Conservation (phyloP, 2,329 filamentous ascomycete genomes). For the Stemphylium vesicarium region DNA sequence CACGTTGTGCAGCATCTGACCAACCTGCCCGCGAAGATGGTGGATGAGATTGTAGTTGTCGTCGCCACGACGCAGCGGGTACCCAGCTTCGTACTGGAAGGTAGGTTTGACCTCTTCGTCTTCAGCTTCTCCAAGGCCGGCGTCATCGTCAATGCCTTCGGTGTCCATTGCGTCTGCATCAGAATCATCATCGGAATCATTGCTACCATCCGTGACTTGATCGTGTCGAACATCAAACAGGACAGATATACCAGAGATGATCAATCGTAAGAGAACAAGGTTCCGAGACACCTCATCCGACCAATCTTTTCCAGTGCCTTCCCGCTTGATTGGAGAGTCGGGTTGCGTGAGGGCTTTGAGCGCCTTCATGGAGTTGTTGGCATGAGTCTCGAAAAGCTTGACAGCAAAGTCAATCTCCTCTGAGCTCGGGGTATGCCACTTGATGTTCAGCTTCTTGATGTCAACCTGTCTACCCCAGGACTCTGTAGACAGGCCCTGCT, state of each 20-base stretch:
- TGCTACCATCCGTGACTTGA: conserved; percentile 39
- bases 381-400: conserved; percentile 85
- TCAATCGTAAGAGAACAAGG: conserved; percentile 83
- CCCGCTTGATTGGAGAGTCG: conserved; percentile 81
- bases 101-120: conserved; percentile 84
- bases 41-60: conserved; percentile 75
- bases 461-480: conserved; percentile 86
- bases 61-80: conserved; percentile 71
- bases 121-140: conserved; percentile 69
- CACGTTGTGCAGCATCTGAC: conserved; percentile 79
- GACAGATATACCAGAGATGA: conserved; percentile 86
- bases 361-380: conserved; percentile 74
- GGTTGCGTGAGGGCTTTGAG: conserved; percentile 81
- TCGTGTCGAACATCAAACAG: conserved; percentile 76
- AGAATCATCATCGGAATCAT: conserved; percentile 60
- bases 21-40: conserved; percentile 77
- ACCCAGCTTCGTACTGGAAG: conserved; percentile 88
- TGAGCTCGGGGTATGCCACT: conserved; percentile 85
- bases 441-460: conserved; percentile 78
- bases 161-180: conserved; percentile 52
- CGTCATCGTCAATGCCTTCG: conserved; percentile 56
- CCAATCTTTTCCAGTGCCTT: conserved; percentile 98
- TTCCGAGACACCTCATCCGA: conserved; percentile 94
- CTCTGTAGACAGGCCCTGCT: conserved; percentile 72
- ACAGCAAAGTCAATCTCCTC: conserved; percentile 88